phyloP scores from a whole-genome alignment of 2,329 filamentous ascomycete genomes.

The Colletotrichum orbiculare region DNA sequence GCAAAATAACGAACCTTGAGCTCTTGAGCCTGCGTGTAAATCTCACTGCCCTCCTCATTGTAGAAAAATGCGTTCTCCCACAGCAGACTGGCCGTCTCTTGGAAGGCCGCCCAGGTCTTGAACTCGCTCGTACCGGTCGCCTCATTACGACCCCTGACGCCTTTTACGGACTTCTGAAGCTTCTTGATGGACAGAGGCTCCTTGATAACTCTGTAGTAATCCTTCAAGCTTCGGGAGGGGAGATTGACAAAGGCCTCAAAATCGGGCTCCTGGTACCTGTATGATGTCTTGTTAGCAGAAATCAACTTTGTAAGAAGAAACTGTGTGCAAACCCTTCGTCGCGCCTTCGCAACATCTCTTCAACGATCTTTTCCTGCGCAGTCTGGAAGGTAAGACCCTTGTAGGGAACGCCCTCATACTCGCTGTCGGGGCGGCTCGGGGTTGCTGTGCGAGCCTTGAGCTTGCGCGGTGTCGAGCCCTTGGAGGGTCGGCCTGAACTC shows the following conservation, averaged over 20 bases:
- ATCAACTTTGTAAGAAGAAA: constrained; percentile 10
- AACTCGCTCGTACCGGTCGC: constrained; percentile 74
- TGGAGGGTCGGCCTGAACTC: constrained; percentile 49
- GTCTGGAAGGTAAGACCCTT: constrained; percentile 82
- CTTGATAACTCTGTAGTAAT: constrained; percentile 88
- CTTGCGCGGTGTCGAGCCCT: constrained; percentile 45
- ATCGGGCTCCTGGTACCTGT: constrained; percentile 74
- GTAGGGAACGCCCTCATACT: constrained; percentile 70
- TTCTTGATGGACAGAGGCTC: constrained; percentile 83
- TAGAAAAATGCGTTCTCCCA: constrained; percentile 91
- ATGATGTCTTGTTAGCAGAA: constrained; percentile 6
- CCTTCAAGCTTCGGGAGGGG: constrained; percentile 78
- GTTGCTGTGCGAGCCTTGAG: constrained; percentile 46
- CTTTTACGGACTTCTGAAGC: constrained; percentile 81
- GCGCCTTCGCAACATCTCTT: constrained; percentile 76
- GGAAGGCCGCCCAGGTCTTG: constrained; percentile 85
- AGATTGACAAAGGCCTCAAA: constrained; percentile 82
- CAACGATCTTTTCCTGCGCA: constrained; percentile 86
- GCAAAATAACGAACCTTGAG: constrained; percentile 71
- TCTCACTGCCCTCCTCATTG: constrained; percentile 92
- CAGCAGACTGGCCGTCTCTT: constrained; percentile 81
- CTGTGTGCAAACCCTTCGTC: constrained; percentile 68
- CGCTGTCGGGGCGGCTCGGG: constrained; percentile 60
- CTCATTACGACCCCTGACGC: constrained; percentile 74
- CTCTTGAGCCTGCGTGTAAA: constrained; percentile 80